Percentiles rank a stretch among this genome's conserved stretches.
Evolutionary conservation across 768 basidiomycete genomes (phyloP).

Genomic region (Exidia glandulosa): DNA sequence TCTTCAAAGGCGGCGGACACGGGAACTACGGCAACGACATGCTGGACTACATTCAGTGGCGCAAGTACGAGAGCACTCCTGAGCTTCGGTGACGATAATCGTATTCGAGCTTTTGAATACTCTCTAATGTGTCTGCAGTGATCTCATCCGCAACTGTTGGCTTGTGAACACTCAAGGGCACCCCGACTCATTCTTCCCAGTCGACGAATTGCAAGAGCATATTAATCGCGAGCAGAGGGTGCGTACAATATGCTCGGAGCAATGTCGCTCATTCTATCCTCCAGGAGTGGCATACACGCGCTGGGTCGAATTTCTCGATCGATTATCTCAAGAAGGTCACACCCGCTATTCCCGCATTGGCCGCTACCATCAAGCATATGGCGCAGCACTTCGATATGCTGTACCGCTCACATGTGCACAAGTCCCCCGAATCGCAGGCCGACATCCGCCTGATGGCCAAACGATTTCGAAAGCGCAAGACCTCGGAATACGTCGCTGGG

Average conservation of each 20-base stretch:
- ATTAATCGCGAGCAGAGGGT: background rate
- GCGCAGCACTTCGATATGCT: background rate
- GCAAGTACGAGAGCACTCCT: background rate
- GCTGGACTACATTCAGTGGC: background rate
- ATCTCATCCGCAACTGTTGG: background rate
- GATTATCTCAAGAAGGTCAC: background rate
- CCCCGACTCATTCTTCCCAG: background rate
- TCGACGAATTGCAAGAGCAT: background rate
- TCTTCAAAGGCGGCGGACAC: background rate
- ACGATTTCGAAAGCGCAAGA: background rate
- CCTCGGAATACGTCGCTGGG: background rate
- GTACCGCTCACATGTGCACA: background rate
- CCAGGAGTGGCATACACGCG: background rate
- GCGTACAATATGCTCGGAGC: too few relatives aligned
- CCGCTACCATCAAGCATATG: background rate
- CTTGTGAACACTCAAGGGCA: background rate
- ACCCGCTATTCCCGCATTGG: background rate
- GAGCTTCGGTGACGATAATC: background rate
- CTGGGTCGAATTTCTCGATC: background rate
- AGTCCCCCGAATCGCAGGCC: background rate
- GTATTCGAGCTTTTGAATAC: background rate
- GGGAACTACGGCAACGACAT: background rate
- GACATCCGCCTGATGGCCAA: background rate
- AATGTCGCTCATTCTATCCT: too few relatives aligned
- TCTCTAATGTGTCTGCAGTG: background rate